phyloP scores from a whole-genome alignment of 2,329 filamentous ascomycete genomes.

The Claviceps pazoutovae region DNA sequence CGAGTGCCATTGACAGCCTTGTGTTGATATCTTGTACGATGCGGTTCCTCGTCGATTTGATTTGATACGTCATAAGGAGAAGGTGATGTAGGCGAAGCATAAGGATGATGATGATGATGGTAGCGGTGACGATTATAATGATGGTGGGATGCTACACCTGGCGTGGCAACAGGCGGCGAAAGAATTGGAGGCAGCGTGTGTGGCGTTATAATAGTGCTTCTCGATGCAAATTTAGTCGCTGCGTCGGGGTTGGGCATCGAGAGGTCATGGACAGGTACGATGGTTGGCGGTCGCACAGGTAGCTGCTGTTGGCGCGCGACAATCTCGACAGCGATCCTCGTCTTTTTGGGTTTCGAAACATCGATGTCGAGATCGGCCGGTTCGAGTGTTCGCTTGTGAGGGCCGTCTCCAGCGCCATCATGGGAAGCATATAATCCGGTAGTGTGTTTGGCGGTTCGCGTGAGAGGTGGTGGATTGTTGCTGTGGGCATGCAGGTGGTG shows the following conservation, averaged over 20 bases:
- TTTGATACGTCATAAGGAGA: slow-evolving; percentile 9
- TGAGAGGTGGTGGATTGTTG: slow-evolving; percentile 9
- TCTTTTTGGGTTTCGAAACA: slow-evolving; percentile 32
- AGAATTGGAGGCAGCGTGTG: not conserved
- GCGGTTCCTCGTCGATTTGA: slow-evolving; percentile 14
- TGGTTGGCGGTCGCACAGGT: slow-evolving; percentile 13
- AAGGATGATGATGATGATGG: slow-evolving; percentile 5
- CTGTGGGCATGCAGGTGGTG: slow-evolving; percentile 16
- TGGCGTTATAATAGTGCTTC: not conserved
- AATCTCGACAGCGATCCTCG: slow-evolving; percentile 40
- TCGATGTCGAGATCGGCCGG: slow-evolving; percentile 30
- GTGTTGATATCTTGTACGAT: slow-evolving; percentile 36
- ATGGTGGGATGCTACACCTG: slow-evolving; percentile 3
- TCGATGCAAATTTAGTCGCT: slow-evolving; percentile 1
- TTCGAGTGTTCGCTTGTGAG: slow-evolving; percentile 36
- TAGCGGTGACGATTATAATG: slow-evolving; percentile 4
- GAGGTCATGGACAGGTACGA: slow-evolving; percentile 5
- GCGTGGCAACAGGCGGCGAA: slow-evolving; percentile 3
- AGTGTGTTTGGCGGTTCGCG: slow-evolving; percentile 9
- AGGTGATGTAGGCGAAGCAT: not conserved
- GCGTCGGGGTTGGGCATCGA: slow-evolving; percentile 4
- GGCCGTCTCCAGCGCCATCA: slow-evolving; percentile 22
- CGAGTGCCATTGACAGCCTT: slow-evolving; percentile 48
- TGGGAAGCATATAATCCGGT: slow-evolving; percentile 12
- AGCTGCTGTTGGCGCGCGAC: slow-evolving; percentile 18